Base-by-base conservation (phyloP, 257 asterid genomes). In the Solanum virginianum region DNA sequence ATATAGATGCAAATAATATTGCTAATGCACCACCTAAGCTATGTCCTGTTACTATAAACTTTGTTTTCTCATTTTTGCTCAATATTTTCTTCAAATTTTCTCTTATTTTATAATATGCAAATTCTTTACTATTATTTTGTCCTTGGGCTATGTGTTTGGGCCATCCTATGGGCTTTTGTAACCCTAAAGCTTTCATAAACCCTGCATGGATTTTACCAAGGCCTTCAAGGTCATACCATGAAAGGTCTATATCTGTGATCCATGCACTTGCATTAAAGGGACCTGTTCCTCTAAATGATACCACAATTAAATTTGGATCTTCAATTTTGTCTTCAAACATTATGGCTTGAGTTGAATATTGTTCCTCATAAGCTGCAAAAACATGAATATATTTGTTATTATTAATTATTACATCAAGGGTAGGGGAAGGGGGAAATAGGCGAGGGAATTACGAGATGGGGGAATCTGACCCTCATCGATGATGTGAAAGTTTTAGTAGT, bases 21-120 rank as follows among this genome's bases (percentile, higher is more conserved):
- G 98, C 96, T 80, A 94, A 51, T 22, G 98, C 98, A 86, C 92
- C 98, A 11, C 97, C 98, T 24, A 94, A 86, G 85, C 97, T 94
- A 84, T 94, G 98, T 59, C 98, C 98, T 4, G 96, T 89, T 81
- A 94, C 32, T 51, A 93, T 75, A 72, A 91, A 88, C 80, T 88
- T 91, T 9, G 91, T 90, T 4, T 88, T 80, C 2, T 84, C 70
- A 16, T 90, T 88, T 26, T 89, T 89, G 0, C 75, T 55, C 74
- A 92, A 26, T 59, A 91, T 83, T 82, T 84, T 57, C 85, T 87
- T 91, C 6, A 94, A 87, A 18, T 57, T 84, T 53, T 93, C 91
- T 26, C 92, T 87, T 17, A 94, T 41, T 1, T 93, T 84, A 82
- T 94, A 94, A 41, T 94, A 94, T 49, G 97, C 97, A 60, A 86